Percentiles rank a stretch among this genome's conserved stretches.
Conservation (phyloP, 1,284 basidiomycete species). For the Uromyces viciae-fabae region DNA sequence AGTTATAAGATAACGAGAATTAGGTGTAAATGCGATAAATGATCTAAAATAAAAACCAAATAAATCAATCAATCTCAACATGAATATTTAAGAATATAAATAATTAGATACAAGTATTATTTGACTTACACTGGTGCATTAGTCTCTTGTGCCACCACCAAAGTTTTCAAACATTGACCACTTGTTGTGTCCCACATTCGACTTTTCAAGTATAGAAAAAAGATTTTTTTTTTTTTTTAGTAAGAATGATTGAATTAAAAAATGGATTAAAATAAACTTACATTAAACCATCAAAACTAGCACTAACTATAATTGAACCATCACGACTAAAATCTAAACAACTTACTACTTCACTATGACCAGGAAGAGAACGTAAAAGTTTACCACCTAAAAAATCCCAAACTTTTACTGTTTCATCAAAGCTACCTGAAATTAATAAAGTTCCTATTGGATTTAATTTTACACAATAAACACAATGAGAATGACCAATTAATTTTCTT, state of each 20-base stretch:
- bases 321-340: constrained; percentile 88
- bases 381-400: constrained; percentile 89
- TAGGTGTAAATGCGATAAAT: constrained; percentile 82
- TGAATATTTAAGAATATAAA: no score
- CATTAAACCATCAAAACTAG: constrained; percentile 82
- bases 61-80: no score
- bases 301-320: constrained; percentile 86
- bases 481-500: constrained; percentile 71
- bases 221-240: neutral
- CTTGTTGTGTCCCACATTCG: constrained; percentile 95
- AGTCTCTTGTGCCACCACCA: constrained; percentile 76
- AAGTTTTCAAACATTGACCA: constrained; percentile 92
- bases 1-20: constrained; percentile 79
- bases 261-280: neutral
- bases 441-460: constrained; percentile 85
- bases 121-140: constrained; percentile 77
- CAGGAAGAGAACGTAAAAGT: constrained; percentile 75
- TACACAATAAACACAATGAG: constrained; percentile 87
- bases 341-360: constrained; percentile 94
- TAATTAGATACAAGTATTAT: no score
- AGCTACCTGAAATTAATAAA: constrained; percentile 82
- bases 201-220: constrained; percentile 58
- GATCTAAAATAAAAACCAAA: constrained; percentile 55
- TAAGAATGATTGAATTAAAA: neutral
- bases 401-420: constrained; percentile 87